Conservation (phyloP, 495 filamentous ascomycete species). For the Aspergillus leporis region DNA sequence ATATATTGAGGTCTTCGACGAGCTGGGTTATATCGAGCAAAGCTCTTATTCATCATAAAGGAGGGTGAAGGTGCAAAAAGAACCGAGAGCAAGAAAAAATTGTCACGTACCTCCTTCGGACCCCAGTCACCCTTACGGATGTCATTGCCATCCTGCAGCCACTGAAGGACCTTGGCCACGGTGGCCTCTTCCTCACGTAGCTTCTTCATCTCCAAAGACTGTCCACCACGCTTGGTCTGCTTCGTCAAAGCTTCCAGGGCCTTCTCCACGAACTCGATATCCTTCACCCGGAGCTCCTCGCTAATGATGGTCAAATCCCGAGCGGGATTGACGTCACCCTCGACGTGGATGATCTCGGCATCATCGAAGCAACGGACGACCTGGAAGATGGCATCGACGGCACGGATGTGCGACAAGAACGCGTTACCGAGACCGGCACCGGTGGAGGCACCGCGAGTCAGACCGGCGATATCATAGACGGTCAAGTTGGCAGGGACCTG, state of each 20-base stretch:
- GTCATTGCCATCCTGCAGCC: slow-evolving; percentile 84
- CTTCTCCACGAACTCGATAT: slow-evolving; percentile 98
- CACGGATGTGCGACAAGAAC: slow-evolving; percentile 98
- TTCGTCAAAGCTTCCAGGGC: slow-evolving; percentile 85
- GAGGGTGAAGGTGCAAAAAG: slow-evolving; percentile 12
- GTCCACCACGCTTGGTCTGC: slow-evolving; percentile 90
- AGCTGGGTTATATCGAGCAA: slow-evolving; percentile 98
- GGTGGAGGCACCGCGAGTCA: slow-evolving; percentile 94
- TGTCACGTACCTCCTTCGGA: slow-evolving; percentile 86
- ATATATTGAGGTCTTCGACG: slow-evolving; percentile 74
- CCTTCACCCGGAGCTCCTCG: slow-evolving; percentile 95
- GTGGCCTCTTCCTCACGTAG: slow-evolving; percentile 91
- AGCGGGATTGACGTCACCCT: slow-evolving; percentile 94
- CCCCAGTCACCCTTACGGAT: slow-evolving; percentile 86
- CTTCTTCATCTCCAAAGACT: slow-evolving; percentile 98
- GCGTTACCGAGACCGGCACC: slow-evolving; percentile 97
- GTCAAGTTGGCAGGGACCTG: slow-evolving; percentile 94
- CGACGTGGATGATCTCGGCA: slow-evolving; percentile 99
- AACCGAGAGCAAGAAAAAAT: slow-evolving; percentile 22
- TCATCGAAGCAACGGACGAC: slow-evolving; percentile 99
- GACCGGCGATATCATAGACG: slow-evolving; percentile 98
- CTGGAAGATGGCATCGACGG: slow-evolving; percentile 99
- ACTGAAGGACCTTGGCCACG: slow-evolving; percentile 81
- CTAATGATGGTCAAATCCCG: slow-evolving; percentile 95
- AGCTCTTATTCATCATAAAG: slow-evolving; percentile 97